Conservation (phyloP, 306 rosid species). For the Nissolia schottii region DNA sequence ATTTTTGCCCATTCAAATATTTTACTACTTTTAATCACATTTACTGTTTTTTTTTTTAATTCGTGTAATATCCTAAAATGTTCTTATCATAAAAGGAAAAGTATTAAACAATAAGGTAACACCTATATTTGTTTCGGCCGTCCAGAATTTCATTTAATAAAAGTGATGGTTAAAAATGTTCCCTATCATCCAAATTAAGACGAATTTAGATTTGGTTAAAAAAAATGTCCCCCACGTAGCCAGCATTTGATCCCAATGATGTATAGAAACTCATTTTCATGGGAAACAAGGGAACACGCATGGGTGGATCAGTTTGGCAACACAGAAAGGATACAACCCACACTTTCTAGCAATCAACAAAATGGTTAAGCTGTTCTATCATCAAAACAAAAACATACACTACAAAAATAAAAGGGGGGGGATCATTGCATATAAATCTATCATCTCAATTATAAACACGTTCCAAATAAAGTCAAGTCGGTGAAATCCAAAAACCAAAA, state of each 20-base stretch:
- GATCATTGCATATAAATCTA: background rate
- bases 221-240: slow-evolving; percentile 18
- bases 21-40: no score
- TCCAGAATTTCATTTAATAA: background rate
- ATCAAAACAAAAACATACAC: background rate
- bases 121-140: background rate
- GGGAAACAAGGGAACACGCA: slow-evolving; percentile 34
- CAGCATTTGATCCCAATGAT: slow-evolving; percentile 44
- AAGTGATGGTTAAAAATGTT: background rate
- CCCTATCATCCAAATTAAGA: background rate
- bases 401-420: no score
- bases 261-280: slow-evolving; percentile 28
- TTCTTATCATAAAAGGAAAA: no score
- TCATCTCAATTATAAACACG: no score
- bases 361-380: slow-evolving; percentile 25
- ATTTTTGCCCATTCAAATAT: no score
- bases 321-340: slow-evolving; percentile 1
- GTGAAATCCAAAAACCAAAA: no score
- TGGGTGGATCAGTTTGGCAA: slow-evolving; percentile 26
- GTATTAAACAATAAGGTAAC: background rate
- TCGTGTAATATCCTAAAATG: background rate
- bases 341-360: slow-evolving; percentile 13
- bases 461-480: no score
- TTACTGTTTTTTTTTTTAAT: background rate
- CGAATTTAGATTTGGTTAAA: background rate